A percentile compares a stretch with the other conserved stretches of the same genome.
Conservation (phyloP, 176 grass and related monocot genomes). For the Zea mays region Zm-B73-REFERENCE-NAM-5.0 NC_050098.1:135378001-135378500, state of each 20-base stretch:
- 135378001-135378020: conserved; percentile 50
- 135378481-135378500: conserved; percentile 53
- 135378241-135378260: conserved; percentile 61
- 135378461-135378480: conserved; percentile 77
- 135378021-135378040: conserved; percentile 73
- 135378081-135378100: conserved; percentile 69
- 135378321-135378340: not conserved
- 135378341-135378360: not conserved
- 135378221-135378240: conserved; percentile 68
- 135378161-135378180: conserved; percentile 45
- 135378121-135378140: conserved; percentile 51
- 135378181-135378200: conserved; percentile 63
- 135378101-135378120: conserved; percentile 61
- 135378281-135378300: conserved; percentile 56
- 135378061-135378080: conserved; percentile 49
- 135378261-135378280: conserved; percentile 78
- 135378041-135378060: conserved; percentile 36
- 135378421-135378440: conserved; percentile 52
- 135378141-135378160: conserved; percentile 68
- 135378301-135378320: not conserved
- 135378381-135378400: conserved; percentile 75
- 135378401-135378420: conserved; percentile 61
- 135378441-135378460: conserved; percentile 63
- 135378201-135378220: conserved; percentile 82
- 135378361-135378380: conserved; percentile 59